Percentiles rank a stretch among this genome's conserved stretches.
Conservation (phyloP, 164 flowering plant genomes). For the Vitis riparia region DNA sequence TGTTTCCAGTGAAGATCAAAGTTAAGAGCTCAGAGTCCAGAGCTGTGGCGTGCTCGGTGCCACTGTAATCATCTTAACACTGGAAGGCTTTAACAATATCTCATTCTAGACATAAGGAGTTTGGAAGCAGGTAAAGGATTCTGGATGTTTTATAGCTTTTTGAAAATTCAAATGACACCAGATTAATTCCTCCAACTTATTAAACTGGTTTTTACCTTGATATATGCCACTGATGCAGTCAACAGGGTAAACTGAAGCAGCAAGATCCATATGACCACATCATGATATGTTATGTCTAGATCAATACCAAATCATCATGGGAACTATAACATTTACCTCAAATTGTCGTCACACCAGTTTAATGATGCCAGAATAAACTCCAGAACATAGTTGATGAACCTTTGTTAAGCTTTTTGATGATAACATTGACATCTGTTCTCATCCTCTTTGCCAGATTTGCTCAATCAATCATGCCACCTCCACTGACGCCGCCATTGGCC, state of each 20-base stretch:
- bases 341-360: conserved; percentile 13
- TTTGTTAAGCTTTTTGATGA: not conserved
- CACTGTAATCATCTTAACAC: too few relatives aligned
- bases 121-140: too few relatives aligned
- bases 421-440: conserved; percentile 57
- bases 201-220: not conserved
- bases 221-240: not conserved
- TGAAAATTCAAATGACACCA: not conserved
- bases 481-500: conserved; percentile 24
- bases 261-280: not conserved
- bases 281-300: not conserved
- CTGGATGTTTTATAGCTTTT: too few relatives aligned
- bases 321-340: conserved; percentile 5
- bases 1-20: too few relatives aligned
- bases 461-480: conserved; percentile 63
- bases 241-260: conserved; percentile 16
- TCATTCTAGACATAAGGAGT: too few relatives aligned
- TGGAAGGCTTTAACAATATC: too few relatives aligned
- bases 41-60: too few relatives aligned
- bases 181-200: not conserved
- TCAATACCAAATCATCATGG: not conserved
- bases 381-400: conserved; percentile 10
- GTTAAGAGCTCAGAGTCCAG: too few relatives aligned
- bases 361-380: conserved; percentile 2
- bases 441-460: conserved; percentile 92